phyloP scores from a whole-genome alignment of 305 asterid genomes.

The Fraxinus platypoda region DNA sequence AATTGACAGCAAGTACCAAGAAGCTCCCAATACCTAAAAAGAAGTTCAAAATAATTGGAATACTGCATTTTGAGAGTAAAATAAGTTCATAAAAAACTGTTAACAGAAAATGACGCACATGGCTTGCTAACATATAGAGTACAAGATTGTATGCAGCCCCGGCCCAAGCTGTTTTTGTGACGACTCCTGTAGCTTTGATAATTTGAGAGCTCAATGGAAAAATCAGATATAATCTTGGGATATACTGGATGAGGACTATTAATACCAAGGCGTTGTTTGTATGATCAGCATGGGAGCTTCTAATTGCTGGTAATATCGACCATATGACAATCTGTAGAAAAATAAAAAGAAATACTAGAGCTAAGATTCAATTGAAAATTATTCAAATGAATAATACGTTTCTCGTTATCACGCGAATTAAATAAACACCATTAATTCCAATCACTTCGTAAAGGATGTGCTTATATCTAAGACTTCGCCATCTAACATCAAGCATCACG shows the following conservation, averaged over 20 bases:
- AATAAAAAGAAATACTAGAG: not conserved
- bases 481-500: not conserved
- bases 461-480: not conserved
- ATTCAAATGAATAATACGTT: not conserved
- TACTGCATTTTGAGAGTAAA: not conserved
- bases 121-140: slow-evolving; percentile 82
- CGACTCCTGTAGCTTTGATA: slow-evolving; percentile 74
- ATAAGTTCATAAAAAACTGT: not conserved
- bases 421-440: not conserved
- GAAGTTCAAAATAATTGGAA: not conserved
- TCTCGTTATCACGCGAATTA: not conserved
- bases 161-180: slow-evolving; percentile 77
- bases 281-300: slow-evolving; percentile 70
- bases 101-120: slow-evolving; percentile 33
- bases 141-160: slow-evolving; percentile 75
- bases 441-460: not conserved
- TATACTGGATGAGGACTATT: slow-evolving; percentile 56
- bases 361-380: not conserved
- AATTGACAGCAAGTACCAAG: slow-evolving; percentile 64
- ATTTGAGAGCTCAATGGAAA: slow-evolving; percentile 73
- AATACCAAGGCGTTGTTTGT: slow-evolving; percentile 59
- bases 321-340: slow-evolving; percentile 69
- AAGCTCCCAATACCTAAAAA: slow-evolving; percentile 65
- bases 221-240: slow-evolving; percentile 59
- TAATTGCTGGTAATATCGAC: slow-evolving; percentile 64